Conservation (phyloP, 495 filamentous ascomycete species). For the Rhypophila decipiens region DNA sequence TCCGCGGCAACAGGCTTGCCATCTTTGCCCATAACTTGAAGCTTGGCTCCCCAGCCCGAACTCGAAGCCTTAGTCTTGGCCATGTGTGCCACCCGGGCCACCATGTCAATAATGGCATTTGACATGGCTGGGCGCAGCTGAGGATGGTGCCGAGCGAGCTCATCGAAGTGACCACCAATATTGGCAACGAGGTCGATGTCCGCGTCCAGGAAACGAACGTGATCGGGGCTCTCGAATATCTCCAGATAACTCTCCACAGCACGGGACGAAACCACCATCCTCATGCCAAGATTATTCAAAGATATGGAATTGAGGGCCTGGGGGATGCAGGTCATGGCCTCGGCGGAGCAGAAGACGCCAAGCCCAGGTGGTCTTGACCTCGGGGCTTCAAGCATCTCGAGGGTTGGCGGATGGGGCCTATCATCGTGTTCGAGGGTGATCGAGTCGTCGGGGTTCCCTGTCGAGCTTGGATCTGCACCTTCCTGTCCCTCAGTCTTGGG, state of each 20-base stretch:
- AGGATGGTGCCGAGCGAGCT: conserved; percentile 90
- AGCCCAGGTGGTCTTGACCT: conserved; percentile 48
- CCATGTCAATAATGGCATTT: conserved; percentile 74
- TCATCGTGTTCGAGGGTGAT: conserved; percentile 34
- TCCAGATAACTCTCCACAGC: conserved; percentile 84
- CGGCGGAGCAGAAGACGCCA: conserved; percentile 75
- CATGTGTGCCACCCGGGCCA: conserved; percentile 65
- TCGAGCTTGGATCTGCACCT: conserved; percentile 29
- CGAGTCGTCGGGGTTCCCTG: conserved; percentile 31
- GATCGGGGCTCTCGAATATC: conserved; percentile 85
- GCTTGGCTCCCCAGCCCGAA: conserved; percentile 68
- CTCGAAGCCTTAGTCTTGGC: conserved; percentile 60
- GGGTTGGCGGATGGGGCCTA: conserved; percentile 38
- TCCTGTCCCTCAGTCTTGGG: conserved; percentile 24
- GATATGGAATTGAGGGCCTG: conserved; percentile 90
- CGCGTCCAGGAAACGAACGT: conserved; percentile 72
- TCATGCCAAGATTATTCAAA: conserved; percentile 80
- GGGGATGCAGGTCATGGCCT: conserved; percentile 81
- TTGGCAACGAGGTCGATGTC: conserved; percentile 60
- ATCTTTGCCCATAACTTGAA: conserved; percentile 55
- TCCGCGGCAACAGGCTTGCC: conserved; percentile 49
- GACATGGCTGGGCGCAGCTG: conserved; percentile 71
- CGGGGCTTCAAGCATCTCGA: conserved; percentile 33
- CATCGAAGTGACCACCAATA: conserved; percentile 83
- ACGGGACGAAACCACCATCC: conserved; percentile 76